Base-by-base conservation (phyloP, 2,329 filamentous ascomycete genomes). In the Pseudogymnoascus sp. region DNA sequence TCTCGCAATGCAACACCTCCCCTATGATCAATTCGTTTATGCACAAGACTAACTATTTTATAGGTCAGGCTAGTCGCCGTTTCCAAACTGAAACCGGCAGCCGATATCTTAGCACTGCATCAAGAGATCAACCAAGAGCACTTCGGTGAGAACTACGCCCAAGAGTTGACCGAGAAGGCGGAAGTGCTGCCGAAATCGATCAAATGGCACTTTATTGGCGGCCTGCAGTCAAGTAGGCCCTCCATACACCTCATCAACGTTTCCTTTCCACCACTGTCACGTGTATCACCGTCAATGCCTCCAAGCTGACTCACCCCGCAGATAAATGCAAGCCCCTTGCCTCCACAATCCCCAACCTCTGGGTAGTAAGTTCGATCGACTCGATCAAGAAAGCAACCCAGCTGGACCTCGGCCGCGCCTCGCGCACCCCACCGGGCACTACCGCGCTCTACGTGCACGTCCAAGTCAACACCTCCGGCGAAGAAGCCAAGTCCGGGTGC, bases 121-220 rank as follows among this genome's bases (percentile, higher is more conserved):
- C 80, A 83, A 69, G 67, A 65, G 0, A 74, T 78, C 31, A 75
- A 78, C 1, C 90, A 93, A 62, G 69, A 80, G 16, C 91, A 99
- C 77, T 97, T 97, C 75, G 95, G 95, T 70, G 95, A 99, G 78
- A 99, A 99, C 80, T 99, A 99, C 78, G 83, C 89, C 3, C 90
- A 93, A 76, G 95, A 99, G 76, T 83, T 99, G 61, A 81, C 83
- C 64, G 89, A 96, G 74, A 99, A 99, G 76, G 88, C 91, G 1
- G 82, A 83, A 37, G 74, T 96, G 18, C 83, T 99, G 9, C 93
- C 95, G 0, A 77, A 78, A 49, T 83, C 81, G 35, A 89, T 99
- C 67, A 83, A 83, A 70, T 99, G 95, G 95, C 95, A 99, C 76
- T 97, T 97, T 75, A 99, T 97, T 73, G 95, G 95, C 40, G 91